Evolutionary conservation across 129 eudicot species (phyloP).

Genomic region (Daucus carota): DNA sequence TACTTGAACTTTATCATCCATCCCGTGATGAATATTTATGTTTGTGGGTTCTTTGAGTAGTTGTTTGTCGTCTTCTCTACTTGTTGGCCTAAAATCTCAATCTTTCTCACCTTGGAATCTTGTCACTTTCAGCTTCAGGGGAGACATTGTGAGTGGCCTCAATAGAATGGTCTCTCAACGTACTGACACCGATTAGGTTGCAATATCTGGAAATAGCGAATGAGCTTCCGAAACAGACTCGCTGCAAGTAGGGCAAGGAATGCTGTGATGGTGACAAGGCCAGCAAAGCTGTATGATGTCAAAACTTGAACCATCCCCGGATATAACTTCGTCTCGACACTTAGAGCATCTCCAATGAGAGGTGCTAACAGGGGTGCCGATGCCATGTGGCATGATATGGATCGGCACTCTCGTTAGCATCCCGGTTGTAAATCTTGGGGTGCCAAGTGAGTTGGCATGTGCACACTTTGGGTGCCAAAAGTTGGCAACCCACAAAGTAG

Average conservation of each 20-base stretch:
- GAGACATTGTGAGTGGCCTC: not conserved
- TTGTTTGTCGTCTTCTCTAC: not conserved
- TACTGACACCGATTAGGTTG: not conserved
- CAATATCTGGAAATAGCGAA: not conserved
- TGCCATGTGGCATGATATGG: no score
- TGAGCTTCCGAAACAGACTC: not conserved
- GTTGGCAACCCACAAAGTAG: no score
- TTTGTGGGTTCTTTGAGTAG: not conserved
- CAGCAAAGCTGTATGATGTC: slow-evolving; percentile 5
- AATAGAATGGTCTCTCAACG: not conserved
- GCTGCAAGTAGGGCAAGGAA: not conserved
- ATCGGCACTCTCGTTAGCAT: no score
- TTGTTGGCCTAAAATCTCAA: not conserved
- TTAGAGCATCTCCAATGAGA: no score
- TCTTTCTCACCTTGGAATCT: not conserved
- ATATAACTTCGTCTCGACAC: not conserved
- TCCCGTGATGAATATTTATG: no score
- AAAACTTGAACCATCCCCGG: not conserved
- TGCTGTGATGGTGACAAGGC: not conserved
- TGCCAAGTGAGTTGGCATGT: no score
- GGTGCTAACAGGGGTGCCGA: no score
- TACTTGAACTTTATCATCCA: not conserved
- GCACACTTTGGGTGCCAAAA: no score
- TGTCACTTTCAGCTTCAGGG: not conserved
- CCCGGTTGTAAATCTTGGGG: no score